Evolutionary conservation across 768 basidiomycete genomes (phyloP), one percentile per base, ranked within the genome.

Genomic region (Chiua virens): DNA sequence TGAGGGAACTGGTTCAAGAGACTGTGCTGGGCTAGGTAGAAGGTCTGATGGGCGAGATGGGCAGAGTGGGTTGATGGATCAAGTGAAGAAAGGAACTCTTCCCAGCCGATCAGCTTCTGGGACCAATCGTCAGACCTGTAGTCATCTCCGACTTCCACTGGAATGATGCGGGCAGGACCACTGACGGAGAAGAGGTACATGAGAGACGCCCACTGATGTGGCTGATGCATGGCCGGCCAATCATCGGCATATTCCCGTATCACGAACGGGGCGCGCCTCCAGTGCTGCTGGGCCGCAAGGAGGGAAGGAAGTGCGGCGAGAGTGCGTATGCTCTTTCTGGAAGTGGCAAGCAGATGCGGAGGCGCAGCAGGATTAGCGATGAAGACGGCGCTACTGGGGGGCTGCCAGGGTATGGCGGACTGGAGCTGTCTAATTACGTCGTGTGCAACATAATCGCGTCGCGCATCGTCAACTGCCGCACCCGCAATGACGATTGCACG

Each of bases 11-110:
- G 97, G 36, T 70, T 72, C 52, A 95, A 75, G 14, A 99, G 79
- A 58, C 84, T 80, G 71, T 99, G 86, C 64, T 99, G 97, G 0
- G 97, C 97, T 39, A 99, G 82, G 67, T 99, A 99, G 34, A 86
- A 58, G 14, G 73, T 64, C 3, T 76, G 64, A 44, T 48, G 56
- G 28, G 56, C 55, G 40, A 49, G 50, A 8, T 50, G 52, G 3
- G 49, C 52, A 14, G 55, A 48, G 23, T 21, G 23, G 15, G 55
- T 49, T 46, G 71, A 69, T 48, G 59, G 40, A 49, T 48, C 57
- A 30, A 85, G 58, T 53, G 73, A 67, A 50, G 73, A 58, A 8
- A 98, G 73, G 65, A 98, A 94, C 2, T 74, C 75, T 32, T 88
- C 83, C 84, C 92, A 97, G 20, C 66, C 60, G 68, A 97, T 81